A percentile compares a stretch with the other conserved stretches of the same genome.
Conservation (phyloP, 768 basidiomycete genomes). For the Pleurotus cornucopiae region DNA sequence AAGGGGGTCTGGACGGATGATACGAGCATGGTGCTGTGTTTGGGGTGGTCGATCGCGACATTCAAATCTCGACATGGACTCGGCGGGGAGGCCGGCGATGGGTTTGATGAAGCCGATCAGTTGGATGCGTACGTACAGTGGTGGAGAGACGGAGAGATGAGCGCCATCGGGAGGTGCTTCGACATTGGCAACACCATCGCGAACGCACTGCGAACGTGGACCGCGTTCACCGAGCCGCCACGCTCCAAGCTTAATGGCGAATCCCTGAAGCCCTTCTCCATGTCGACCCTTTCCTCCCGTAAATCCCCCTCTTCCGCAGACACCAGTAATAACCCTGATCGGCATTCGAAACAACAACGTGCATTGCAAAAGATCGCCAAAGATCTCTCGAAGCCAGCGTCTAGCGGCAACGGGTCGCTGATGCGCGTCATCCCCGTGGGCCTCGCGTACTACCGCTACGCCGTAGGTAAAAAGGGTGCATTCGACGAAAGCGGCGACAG, state of each 20-base stretch:
- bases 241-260: no score
- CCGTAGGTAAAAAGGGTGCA: constrained; percentile 3
- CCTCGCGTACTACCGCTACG: constrained; percentile 31
- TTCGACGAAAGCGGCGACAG: constrained; percentile 23
- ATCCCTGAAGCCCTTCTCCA: not conserved
- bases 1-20: constrained; percentile 46
- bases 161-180: constrained; percentile 31
- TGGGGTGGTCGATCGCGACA: constrained; percentile 35
- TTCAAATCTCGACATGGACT: constrained; percentile 22
- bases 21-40: constrained; percentile 42
- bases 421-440: constrained; percentile 43
- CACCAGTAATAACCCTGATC: not conserved
- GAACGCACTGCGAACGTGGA: constrained; percentile 21
- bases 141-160: constrained; percentile 27
- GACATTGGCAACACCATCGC: constrained; percentile 34
- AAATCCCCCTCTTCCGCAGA: not conserved
- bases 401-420: constrained; percentile 37
- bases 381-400: constrained; percentile 21
- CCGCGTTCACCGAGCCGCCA: not conserved
- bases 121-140: constrained; percentile 29
- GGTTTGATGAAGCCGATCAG: constrained; percentile 32
- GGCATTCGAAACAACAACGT: not conserved
- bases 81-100: constrained; percentile 17
- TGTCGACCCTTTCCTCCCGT: not conserved
- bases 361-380: constrained; percentile 25